These are phyloP conservation scores for Fusarium sp. DNA, from an alignment of 2,329 filamentous ascomycete species.

Conservation along the genomic window DNA sequence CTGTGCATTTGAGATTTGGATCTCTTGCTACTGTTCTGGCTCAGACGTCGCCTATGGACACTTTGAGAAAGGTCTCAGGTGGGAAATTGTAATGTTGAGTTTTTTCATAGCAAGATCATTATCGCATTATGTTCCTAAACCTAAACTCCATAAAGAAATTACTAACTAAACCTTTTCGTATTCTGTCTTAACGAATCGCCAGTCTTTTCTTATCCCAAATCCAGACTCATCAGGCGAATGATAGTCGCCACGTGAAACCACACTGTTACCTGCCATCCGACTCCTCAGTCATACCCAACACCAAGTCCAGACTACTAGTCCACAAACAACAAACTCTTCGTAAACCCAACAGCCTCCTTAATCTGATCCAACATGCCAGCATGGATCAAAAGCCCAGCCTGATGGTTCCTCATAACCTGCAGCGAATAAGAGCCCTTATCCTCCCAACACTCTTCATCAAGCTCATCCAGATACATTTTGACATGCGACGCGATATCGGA, in stretches of 20 bases:
- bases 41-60: conserved; percentile 4
- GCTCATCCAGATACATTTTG: conserved; percentile 18
- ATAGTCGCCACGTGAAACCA: rapidly evolving
- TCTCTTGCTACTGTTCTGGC: conserved; percentile 21
- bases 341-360: conserved; percentile 16
- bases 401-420: conserved; percentile 32
- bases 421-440: background rate
- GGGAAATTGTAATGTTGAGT: background rate
- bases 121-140: no score
- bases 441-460: conserved; percentile 9
- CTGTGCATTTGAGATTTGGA: conserved; percentile 27
- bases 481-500: conserved; percentile 26
- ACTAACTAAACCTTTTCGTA: background rate
- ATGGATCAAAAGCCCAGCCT: conserved; percentile 19
- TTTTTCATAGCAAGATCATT: background rate
- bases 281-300: background rate
- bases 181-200: rapidly evolving
- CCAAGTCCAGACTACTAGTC: background rate
- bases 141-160: background rate
- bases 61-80: background rate
- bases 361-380: conserved; percentile 26
- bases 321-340: conserved; percentile 20
- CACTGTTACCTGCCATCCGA: background rate
- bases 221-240: background rate
- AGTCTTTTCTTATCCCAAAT: rapidly evolving